Base-by-base conservation (phyloP, 148 eudicot species). In the Beta vulgaris region DNA sequence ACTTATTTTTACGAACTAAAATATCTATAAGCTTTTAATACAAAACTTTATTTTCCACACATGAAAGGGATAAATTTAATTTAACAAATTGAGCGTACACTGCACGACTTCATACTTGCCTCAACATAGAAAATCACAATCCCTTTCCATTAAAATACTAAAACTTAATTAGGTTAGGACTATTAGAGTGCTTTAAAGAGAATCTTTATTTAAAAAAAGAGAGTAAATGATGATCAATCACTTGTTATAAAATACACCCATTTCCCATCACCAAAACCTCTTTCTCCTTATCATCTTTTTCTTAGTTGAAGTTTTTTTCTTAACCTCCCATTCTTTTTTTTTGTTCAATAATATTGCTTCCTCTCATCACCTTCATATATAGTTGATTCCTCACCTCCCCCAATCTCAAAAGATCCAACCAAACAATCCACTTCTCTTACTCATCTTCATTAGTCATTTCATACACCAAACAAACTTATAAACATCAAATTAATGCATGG, bases 201-300 rank as follows among this genome's bases (percentile, higher is more conserved):
- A n/a, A 53, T 71, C 73, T 69, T 11, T 21, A 31, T 46, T 43
- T n/a, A n/a, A n/a, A 44, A 62, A 19, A n/a, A 42, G 13, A 35
- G 15, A 19, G 3, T 25, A 51, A 35, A 0, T 7, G 1, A 25
- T 18, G 2, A 39, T 1, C 48, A 77, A 49, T 62, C 19, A 8
- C n/a, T 51, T 31, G 54, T 78, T 78, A 78, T 78, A 78, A 77
- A 77, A 29, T 71, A 69, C 72, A 81, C 29, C 58, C 12, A 49
- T 68, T 63, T 23, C 61, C 35, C 66, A 28, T 35, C 51, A 36
- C 60, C 29, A 39, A 73, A 57, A 66, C 74, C 68, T 57, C 74
- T 31, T 58, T 77, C 70, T 21, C 49, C 35, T 35, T 59, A 34
- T 57, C 71, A 40, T 39, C 54, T 53, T 21, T 57, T 6, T 8